phyloP scores from a whole-genome alignment of 2,329 filamentous ascomycete genomes.

The Colletotrichum sp. region DNA sequence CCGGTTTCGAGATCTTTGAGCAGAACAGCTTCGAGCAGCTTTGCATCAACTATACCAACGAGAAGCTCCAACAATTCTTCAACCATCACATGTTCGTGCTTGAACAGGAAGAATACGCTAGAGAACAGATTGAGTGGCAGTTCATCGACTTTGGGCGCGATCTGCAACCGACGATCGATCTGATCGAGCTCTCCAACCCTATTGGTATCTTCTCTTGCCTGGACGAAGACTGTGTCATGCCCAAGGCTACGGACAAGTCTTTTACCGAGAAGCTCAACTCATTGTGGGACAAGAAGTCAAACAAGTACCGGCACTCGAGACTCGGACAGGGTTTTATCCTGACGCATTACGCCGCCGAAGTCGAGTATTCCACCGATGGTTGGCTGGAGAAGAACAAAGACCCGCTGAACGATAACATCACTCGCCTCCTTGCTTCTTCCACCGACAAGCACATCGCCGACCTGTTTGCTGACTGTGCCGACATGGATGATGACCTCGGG shows the following conservation, averaged over 20 bases:
- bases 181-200: slow-evolving; percentile 94
- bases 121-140: slow-evolving; percentile 99
- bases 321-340: slow-evolving; percentile 92
- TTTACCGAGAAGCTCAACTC: slow-evolving; percentile 98
- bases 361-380: slow-evolving; percentile 92
- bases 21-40: slow-evolving; percentile 98
- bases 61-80: slow-evolving; percentile 99
- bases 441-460: slow-evolving; percentile 81
- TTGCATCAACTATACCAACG: slow-evolving; percentile 99
- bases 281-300: slow-evolving; percentile 94
- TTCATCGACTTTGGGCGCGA: slow-evolving; percentile 99
- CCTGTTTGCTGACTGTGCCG: slow-evolving; percentile 88
- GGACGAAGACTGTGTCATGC: slow-evolving; percentile 98
- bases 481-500: slow-evolving; percentile 74
- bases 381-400: slow-evolving; percentile 99
- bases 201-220: slow-evolving; percentile 99
- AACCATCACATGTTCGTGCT: slow-evolving; percentile 99
- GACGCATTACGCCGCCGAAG: slow-evolving; percentile 96
- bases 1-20: slow-evolving; percentile 98
- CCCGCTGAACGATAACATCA: slow-evolving; percentile 95
- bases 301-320: slow-evolving; percentile 89
- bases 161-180: slow-evolving; percentile 94
- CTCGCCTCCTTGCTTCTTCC: slow-evolving; percentile 82
- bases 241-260: slow-evolving; percentile 94
- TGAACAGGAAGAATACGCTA: slow-evolving; percentile 96